These are phyloP conservation scores for Fusarium sambucinum DNA, from an alignment of 2,329 filamentous ascomycete genomes.

Conservation along the genomic window DNA sequence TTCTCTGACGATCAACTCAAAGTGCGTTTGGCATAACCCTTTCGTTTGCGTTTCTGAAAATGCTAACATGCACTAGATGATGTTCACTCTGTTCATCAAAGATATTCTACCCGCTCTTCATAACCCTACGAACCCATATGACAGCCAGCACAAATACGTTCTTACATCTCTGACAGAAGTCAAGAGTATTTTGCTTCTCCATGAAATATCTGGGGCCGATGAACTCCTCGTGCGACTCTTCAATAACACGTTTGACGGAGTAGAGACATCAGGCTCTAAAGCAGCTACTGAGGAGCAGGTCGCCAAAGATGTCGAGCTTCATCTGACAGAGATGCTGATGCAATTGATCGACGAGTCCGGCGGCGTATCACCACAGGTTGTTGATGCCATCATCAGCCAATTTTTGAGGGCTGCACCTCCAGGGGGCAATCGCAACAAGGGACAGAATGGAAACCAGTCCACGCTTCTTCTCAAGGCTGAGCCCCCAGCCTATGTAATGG, in stretches of 20 bases:
- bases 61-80: constrained; percentile 72
- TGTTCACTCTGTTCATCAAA: constrained; percentile 89
- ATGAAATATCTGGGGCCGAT: constrained; percentile 86
- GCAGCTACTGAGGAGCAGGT: constrained; percentile 82
- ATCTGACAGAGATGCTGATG: constrained; percentile 87
- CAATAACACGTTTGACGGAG: constrained; percentile 89
- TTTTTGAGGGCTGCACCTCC: constrained; percentile 89
- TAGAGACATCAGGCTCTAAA: constrained; percentile 78
- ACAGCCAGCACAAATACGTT: constrained; percentile 92
- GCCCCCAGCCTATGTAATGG: constrained; percentile 95
- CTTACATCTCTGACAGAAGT: constrained; percentile 89
- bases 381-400: constrained; percentile 95
- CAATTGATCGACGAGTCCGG: constrained; percentile 89
- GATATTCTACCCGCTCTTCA: constrained; percentile 86
- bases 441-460: constrained; percentile 80
- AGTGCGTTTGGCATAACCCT: constrained; percentile 61
- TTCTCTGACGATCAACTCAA: constrained; percentile 92
- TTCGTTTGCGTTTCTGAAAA: background rate
- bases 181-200: constrained; percentile 92
- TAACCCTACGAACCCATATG: constrained; percentile 89
- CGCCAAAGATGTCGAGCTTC: constrained; percentile 92
- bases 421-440: constrained; percentile 70
- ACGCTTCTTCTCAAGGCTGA: constrained; percentile 89
- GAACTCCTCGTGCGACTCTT: constrained; percentile 85
- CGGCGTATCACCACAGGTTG: constrained; percentile 79